Percentiles rank a stretch among this genome's conserved stretches.
phyloP scores from a whole-genome alignment of 2,329 filamentous ascomycete species.

The Talaromyces sp. region DNA sequence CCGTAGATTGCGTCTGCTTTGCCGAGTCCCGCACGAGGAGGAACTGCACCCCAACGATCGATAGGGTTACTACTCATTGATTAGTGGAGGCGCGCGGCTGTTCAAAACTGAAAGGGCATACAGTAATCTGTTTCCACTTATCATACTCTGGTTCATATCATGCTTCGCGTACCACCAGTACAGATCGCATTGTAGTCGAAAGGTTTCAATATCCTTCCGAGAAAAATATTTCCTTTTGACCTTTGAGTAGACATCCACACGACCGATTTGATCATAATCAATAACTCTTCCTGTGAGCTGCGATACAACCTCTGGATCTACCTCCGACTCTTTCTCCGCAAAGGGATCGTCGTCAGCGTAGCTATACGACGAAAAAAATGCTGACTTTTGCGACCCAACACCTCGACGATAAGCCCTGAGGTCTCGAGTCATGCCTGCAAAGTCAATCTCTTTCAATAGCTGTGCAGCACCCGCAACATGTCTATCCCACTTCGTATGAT shows the following conservation, averaged over 20 bases:
- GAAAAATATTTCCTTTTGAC: slow-evolving; percentile 36
- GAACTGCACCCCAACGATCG: slow-evolving; percentile 77
- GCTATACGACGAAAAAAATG: slow-evolving; percentile 8
- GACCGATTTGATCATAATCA: slow-evolving; percentile 57
- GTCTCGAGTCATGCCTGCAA: slow-evolving; percentile 66
- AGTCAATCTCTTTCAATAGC: slow-evolving; percentile 77
- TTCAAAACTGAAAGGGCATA: slow-evolving; percentile 47
- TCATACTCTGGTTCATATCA: slow-evolving; percentile 83
- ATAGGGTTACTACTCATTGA: slow-evolving; percentile 66
- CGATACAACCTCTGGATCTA: slow-evolving; percentile 57
- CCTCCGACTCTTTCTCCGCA: slow-evolving; percentile 43
- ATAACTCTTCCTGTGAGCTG: slow-evolving; percentile 56
- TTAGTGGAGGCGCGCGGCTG: not conserved
- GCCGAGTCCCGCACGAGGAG: slow-evolving; percentile 76
- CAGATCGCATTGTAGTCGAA: slow-evolving; percentile 76
- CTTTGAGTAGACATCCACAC: slow-evolving; percentile 31
- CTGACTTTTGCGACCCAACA: slow-evolving; percentile 32
- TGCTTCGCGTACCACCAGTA: slow-evolving; percentile 98
- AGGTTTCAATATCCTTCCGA: slow-evolving; percentile 67
- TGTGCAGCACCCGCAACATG: slow-evolving; percentile 82
- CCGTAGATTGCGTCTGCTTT: slow-evolving; percentile 77
- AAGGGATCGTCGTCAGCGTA: slow-evolving; percentile 42
- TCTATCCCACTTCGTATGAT: slow-evolving; percentile 93
- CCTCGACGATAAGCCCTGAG: slow-evolving; percentile 63
- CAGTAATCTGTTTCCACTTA: slow-evolving; percentile 82